Conservation (phyloP, 352 stramenopile species). For the Phytopythium ostracodes region DNA sequence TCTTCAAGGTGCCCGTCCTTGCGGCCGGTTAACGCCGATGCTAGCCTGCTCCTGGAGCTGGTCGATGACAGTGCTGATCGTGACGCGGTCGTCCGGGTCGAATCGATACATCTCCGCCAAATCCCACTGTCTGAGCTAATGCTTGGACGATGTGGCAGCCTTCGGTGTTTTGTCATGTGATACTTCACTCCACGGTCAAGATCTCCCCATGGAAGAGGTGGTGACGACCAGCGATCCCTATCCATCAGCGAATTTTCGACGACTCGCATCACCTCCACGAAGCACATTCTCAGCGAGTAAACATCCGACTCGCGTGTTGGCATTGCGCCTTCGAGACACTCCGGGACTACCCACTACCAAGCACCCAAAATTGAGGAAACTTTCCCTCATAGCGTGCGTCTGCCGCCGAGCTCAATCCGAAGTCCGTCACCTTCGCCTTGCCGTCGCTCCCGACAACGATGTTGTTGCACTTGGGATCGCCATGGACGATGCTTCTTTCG, state of each 20-base stretch:
- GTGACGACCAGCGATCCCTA: background rate
- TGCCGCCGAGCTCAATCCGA: constrained; percentile 14
- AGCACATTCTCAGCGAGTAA: constrained; percentile 17
- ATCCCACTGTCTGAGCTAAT: background rate
- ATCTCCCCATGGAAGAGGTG: background rate
- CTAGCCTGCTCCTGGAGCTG: background rate
- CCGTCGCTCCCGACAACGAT: constrained; percentile 24
- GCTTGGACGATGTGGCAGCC: background rate
- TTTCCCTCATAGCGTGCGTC: background rate
- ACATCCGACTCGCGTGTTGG: constrained; percentile 13
- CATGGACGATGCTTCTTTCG: constrained; percentile 21
- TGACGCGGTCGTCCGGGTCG: background rate
- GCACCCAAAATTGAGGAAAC: background rate
- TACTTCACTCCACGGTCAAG: background rate
- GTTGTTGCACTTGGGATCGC: constrained; percentile 31
- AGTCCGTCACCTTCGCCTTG: constrained; percentile 25
- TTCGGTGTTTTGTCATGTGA: background rate
- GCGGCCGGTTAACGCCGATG: background rate
- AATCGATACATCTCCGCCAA: background rate
- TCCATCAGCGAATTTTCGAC: background rate
- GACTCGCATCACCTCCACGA: constrained; percentile 10
- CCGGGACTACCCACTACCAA: constrained; percentile 15
- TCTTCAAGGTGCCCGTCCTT: too few species aligned
- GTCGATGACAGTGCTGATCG: background rate
- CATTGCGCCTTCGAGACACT: constrained; percentile 6